A percentile compares a stretch with the other conserved stretches of the same genome.
Evolutionary conservation across 371 early-diverging fungal genomes (phyloP).

Genomic region (Mortierella sp.): DNA sequence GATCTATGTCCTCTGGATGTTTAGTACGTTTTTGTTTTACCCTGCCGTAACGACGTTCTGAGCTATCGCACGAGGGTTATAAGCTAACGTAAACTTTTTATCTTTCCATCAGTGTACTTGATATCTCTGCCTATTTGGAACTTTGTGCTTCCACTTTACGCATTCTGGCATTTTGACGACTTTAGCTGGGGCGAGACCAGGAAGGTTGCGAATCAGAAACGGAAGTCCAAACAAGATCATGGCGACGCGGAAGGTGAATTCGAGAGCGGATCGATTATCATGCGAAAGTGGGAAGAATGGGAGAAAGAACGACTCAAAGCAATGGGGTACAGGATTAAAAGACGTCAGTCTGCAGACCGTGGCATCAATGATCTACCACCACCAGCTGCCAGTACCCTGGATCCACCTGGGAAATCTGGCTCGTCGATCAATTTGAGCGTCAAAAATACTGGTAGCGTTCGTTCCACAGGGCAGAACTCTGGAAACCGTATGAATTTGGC

Average conservation of each 20-base stretch:
- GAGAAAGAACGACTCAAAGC: conserved; percentile 67
- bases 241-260: conserved; percentile 71
- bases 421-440: conserved; percentile 13
- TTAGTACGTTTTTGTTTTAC: conserved; percentile 56
- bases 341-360: conserved; percentile 44
- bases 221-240: conserved; percentile 58
- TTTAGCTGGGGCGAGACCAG: conserved; percentile 94
- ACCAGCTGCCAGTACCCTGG: conserved; percentile 45
- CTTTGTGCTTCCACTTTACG: conserved; percentile 90
- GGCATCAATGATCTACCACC: conserved; percentile 51
- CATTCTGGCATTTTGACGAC: conserved; percentile 98
- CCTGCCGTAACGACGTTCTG: not conserved
- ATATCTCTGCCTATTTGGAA: conserved; percentile 96
- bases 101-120: conserved; percentile 59
- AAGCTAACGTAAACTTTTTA: no score
- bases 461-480: not conserved
- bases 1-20: conserved; percentile 84
- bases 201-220: conserved; percentile 73
- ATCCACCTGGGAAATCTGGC: conserved; percentile 1
- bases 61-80: not conserved
- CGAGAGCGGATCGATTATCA: conserved; percentile 60
- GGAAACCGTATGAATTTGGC: not conserved
- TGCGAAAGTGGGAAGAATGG: conserved; percentile 80
- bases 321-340: conserved; percentile 41
- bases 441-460: not conserved